Percentiles rank a stretch among this genome's conserved stretches.
phyloP scores from a whole-genome alignment of 371 early-diverging fungal genomes.

The Mucor velutinosus region DNA sequence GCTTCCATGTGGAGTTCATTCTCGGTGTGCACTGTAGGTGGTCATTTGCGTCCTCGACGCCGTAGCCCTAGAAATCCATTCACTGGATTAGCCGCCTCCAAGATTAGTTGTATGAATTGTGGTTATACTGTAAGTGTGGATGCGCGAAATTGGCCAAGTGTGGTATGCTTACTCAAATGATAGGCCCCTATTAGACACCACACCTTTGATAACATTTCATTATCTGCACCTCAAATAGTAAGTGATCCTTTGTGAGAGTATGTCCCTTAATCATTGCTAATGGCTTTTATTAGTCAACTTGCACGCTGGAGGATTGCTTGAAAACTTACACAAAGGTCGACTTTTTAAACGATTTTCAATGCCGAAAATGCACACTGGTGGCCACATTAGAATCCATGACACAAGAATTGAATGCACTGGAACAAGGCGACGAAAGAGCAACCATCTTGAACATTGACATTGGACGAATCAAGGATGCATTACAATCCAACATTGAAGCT shows the following conservation, averaged over 20 bases:
- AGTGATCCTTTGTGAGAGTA: slow-evolving; percentile 3
- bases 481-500: slow-evolving; percentile 41
- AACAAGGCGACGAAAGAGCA: slow-evolving; percentile 14
- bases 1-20: slow-evolving; percentile 59
- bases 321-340: slow-evolving; percentile 72
- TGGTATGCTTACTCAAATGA: background rate
- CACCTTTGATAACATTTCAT: slow-evolving; percentile 81
- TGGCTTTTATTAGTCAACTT: slow-evolving; percentile 34
- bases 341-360: slow-evolving; percentile 71
- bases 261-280: background rate
- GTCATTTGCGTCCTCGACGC: slow-evolving; percentile 44
- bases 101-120: slow-evolving; percentile 79
- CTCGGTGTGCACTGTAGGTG: slow-evolving; percentile 52
- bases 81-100: slow-evolving; percentile 73
- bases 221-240: slow-evolving; percentile 69
- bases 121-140: slow-evolving; percentile 62
- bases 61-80: slow-evolving; percentile 67
- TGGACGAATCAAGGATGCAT: slow-evolving; percentile 35
- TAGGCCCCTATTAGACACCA: slow-evolving; percentile 79
- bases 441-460: slow-evolving; percentile 29
- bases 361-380: slow-evolving; percentile 72
- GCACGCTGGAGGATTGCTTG: slow-evolving; percentile 70
- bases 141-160: background rate
- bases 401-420: slow-evolving; percentile 29
- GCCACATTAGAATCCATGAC: slow-evolving; percentile 58